Evolutionary conservation across 2,329 filamentous ascomycete genomes (phyloP), one percentile per base, ranked within the genome.

Genomic region (Pestalotiopsis sp.): DNA sequence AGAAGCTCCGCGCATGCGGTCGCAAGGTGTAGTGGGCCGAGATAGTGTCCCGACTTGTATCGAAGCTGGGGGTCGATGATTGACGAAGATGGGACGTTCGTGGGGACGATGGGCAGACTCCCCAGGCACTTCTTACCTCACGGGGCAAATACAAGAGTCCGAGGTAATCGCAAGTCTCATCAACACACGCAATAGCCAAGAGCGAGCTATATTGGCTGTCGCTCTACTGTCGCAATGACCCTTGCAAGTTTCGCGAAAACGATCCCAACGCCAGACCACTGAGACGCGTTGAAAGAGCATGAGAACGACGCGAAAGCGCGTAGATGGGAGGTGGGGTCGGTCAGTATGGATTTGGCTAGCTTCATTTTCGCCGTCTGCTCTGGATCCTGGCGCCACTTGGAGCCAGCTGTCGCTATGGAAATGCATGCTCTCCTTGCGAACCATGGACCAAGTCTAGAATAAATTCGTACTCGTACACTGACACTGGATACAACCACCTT

Each of bases 41-140:
- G 69, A 4, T 67, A 68, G 57, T 64, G 67, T 63, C 66, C 58
- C 25, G 45, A 57, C 25, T n/a, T 56, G 52, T n/a, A 23, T 9
- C 23, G 57, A 27, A 58, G 27, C 31, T 59, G n/a, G 27, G 14
- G 23, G 20, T 25, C 20, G 23, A 27, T 59, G 52, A 58, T 58
- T 13, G 52, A 58, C 45, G 45, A 45, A 4, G 41, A 45, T 13
- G 12, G 41, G 11, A 13, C 41, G 41, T 45, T 45, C 4, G 14
- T n/a, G 23, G 20, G 17, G 17, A 52, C 6, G 20, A 52, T 52
- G 45, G 11, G n/a, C 41, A 17, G 13, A 17, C n/a, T 49, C 41
- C 6, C 45, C 14, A n/a, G 45, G 20, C 45, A 52, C 14, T 52
- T 11, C 45, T n/a, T 52, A 52, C 17, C 20, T 52, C 14, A 52